Conservation (phyloP, 73 alveolate species). For the Blepharisma japonicum region DNA sequence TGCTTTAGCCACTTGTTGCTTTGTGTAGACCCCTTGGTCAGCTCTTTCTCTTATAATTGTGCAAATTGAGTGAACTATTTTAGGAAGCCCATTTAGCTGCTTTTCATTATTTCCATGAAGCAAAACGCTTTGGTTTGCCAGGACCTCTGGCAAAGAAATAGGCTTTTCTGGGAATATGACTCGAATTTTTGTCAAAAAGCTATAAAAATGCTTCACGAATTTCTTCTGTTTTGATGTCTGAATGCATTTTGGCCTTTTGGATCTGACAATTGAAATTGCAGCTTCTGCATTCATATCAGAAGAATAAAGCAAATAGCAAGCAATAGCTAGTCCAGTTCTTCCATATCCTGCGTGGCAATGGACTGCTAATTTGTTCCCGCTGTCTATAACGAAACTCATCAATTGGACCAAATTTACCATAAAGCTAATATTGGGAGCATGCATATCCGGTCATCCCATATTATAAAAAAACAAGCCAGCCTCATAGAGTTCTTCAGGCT, state of each 20-base stretch:
- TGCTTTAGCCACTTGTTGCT: too few species aligned
- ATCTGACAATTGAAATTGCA: slow-evolving; percentile 48
- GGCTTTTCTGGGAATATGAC: background rate
- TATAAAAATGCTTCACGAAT: slow-evolving; percentile 12
- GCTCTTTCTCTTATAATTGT: background rate
- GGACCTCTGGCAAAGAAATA: background rate
- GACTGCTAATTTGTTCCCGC: slow-evolving; percentile 57
- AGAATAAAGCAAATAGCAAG: slow-evolving; percentile 47
- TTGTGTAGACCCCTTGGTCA: too few species aligned
- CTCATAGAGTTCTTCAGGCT: slow-evolving; percentile 49
- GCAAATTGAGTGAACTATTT: background rate
- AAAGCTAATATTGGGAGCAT: slow-evolving; percentile 41
- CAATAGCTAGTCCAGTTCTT: slow-evolving; percentile 68
- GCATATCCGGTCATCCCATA: slow-evolving; percentile 73
- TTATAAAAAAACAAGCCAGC: slow-evolving; percentile 48
- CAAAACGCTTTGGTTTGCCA: background rate
- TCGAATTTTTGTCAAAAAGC: background rate
- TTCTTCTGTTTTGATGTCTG: slow-evolving; percentile 4
- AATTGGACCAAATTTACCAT: slow-evolving; percentile 44
- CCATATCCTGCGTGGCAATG: slow-evolving; percentile 80
- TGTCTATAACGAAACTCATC: slow-evolving; percentile 34
- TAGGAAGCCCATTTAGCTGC: background rate
- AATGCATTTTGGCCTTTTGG: slow-evolving; percentile 35
- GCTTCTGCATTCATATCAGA: slow-evolving; percentile 46
- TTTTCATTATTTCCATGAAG: background rate